Percentiles rank a stretch among this genome's conserved stretches.
phyloP scores from a whole-genome alignment of 306 rosid species.

The Inga laurina region DNA sequence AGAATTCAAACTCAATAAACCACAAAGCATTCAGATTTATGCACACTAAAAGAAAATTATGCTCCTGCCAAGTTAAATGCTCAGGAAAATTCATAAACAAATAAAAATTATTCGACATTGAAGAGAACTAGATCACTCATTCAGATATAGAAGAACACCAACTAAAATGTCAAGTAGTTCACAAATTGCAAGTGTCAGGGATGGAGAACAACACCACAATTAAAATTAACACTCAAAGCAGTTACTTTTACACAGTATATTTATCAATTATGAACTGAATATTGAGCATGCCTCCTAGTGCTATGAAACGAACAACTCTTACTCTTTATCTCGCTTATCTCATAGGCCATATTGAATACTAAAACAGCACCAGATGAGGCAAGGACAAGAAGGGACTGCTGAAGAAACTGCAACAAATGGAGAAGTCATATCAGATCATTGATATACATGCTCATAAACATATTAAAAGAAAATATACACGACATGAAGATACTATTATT shows the following conservation, averaged over 20 bases:
- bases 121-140: too few species aligned
- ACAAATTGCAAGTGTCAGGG: not conserved
- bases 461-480: not conserved
- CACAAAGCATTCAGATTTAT: too few species aligned
- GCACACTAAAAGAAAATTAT: too few species aligned
- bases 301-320: constrained; percentile 32
- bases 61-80: too few species aligned
- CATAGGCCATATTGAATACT: constrained; percentile 60
- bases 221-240: not conserved
- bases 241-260: not conserved
- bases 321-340: constrained; percentile 78
- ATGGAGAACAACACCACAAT: not conserved
- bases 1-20: too few species aligned
- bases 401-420: constrained; percentile 33
- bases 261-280: constrained; percentile 6
- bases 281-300: not conserved
- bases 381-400: constrained; percentile 27
- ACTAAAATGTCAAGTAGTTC: not conserved
- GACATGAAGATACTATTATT: not conserved
- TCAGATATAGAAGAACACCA: not conserved
- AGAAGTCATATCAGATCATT: constrained; percentile 13
- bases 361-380: constrained; percentile 24
- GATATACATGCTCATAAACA: not conserved
- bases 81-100: too few species aligned
- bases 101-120: too few species aligned